Evolutionary conservation across 2,329 filamentous ascomycete species (phyloP).

Genomic region (Blastomyces parvus): DNA sequence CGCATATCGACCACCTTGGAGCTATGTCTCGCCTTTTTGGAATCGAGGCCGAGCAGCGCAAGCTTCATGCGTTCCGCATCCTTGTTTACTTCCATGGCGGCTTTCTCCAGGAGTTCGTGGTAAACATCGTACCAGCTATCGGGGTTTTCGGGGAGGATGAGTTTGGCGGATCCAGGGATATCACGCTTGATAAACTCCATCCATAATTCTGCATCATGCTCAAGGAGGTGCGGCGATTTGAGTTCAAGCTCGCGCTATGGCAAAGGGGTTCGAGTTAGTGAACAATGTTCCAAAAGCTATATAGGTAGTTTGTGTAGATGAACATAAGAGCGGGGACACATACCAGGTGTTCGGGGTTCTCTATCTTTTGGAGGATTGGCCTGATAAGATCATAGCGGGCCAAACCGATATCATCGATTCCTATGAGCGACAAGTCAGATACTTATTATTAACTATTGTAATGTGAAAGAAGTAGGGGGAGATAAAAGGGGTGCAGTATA

Average conservation of each 20-base stretch:
- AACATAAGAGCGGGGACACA: slow-evolving; percentile 16
- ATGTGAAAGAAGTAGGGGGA: not conserved
- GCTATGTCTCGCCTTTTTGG: slow-evolving; percentile 49
- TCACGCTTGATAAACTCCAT: slow-evolving; percentile 66
- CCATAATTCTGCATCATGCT: slow-evolving; percentile 66
- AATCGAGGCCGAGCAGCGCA: slow-evolving; percentile 49
- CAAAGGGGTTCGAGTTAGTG: slow-evolving; percentile 1
- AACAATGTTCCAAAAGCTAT: not conserved
- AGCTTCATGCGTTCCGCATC: slow-evolving; percentile 51
- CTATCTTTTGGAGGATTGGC: slow-evolving; percentile 60
- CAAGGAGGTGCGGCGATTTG: slow-evolving; percentile 65
- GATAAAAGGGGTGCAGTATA: slow-evolving; percentile 17
- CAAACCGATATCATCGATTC: slow-evolving; percentile 61
- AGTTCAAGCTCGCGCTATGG: slow-evolving; percentile 53
- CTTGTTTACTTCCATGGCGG: slow-evolving; percentile 47
- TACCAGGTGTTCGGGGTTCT: slow-evolving; percentile 64
- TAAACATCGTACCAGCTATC: slow-evolving; percentile 72
- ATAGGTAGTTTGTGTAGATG: not conserved
- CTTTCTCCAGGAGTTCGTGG: slow-evolving; percentile 53
- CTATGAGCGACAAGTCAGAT: slow-evolving; percentile 22
- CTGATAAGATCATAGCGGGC: slow-evolving; percentile 58
- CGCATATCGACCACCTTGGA: slow-evolving; percentile 47
- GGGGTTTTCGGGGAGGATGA: slow-evolving; percentile 56
- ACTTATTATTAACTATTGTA: slow-evolving; percentile 4
- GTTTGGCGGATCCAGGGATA: slow-evolving; percentile 59